These are phyloP conservation scores for Ganoderma lingzhi DNA, from an alignment of 1,284 basidiomycete species.

Conservation along the genomic window DNA sequence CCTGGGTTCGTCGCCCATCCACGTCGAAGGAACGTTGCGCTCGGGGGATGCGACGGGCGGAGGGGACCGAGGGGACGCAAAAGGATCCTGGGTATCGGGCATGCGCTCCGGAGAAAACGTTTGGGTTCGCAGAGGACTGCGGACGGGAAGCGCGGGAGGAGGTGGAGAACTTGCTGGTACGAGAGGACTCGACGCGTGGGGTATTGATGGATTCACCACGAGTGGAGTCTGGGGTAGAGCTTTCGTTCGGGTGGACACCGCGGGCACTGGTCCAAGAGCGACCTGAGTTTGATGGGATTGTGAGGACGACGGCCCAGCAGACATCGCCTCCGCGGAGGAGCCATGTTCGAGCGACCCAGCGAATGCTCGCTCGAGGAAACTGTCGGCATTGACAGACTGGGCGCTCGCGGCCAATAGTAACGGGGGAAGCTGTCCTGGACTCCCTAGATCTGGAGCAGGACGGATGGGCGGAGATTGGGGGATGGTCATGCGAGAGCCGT, in stretches of 20 bases:
- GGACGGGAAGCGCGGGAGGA: background rate
- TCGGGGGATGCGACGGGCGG: constrained; percentile 8
- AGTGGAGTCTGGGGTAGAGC: constrained; percentile 18
- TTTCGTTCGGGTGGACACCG: constrained; percentile 18
- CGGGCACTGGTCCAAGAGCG: constrained; percentile 26
- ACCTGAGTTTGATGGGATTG: constrained; percentile 37
- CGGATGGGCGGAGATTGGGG: background rate
- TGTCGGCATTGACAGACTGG: constrained; percentile 34
- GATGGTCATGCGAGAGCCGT: background rate
- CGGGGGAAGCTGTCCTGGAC: background rate
- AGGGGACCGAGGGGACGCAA: background rate
- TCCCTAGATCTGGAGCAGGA: background rate
- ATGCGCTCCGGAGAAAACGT: background rate
- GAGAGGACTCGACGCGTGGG: background rate
- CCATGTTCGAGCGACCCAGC: constrained; percentile 31
- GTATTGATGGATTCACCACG: constrained; percentile 8
- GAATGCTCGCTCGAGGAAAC: constrained; percentile 40
- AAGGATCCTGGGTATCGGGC: background rate
- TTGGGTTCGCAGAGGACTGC: background rate
- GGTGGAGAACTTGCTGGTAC: background rate
- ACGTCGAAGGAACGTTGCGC: constrained; percentile 10
- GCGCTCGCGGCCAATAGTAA: constrained; percentile 16
- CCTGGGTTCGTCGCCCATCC: constrained; percentile 12
- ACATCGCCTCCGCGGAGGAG: constrained; percentile 30
- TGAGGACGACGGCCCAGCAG: constrained; percentile 31